These are phyloP conservation scores for Aspergillus ochraceus DNA, from an alignment of 2,329 filamentous ascomycete species.

Conservation along the genomic window DNA sequence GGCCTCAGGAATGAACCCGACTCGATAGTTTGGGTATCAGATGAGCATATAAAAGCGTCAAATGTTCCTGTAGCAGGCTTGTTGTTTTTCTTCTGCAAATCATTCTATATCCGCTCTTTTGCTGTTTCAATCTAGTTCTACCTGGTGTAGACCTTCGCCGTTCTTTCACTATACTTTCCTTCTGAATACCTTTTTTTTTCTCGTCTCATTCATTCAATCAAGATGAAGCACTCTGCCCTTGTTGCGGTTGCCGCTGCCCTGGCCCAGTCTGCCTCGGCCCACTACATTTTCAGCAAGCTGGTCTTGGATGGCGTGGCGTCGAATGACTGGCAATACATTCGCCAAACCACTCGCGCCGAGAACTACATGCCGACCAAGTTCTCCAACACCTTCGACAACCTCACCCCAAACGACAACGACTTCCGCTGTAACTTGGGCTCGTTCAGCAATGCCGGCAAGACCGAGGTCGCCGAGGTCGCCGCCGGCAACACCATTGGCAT, in stretches of 20 bases:
- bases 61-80: too few relatives aligned
- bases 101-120: neutral
- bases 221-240: slow-evolving; percentile 13
- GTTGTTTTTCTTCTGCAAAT: too few relatives aligned
- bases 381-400: slow-evolving; percentile 13
- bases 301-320: slow-evolving; percentile 13
- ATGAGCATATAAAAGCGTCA: too few relatives aligned
- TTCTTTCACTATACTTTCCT: neutral
- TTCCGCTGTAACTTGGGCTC: slow-evolving; percentile 22
- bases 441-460: slow-evolving; percentile 17
- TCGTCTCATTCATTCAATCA: neutral
- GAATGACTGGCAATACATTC: slow-evolving; percentile 19
- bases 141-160: neutral
- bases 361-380: slow-evolving; percentile 20
- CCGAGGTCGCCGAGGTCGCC: slow-evolving; percentile 16
- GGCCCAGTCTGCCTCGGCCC: slow-evolving; percentile 10
- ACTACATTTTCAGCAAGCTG: slow-evolving; percentile 21
- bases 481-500: slow-evolving; percentile 19
- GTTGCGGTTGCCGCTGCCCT: slow-evolving; percentile 7
- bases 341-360: slow-evolving; percentile 13
- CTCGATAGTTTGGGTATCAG: too few relatives aligned
- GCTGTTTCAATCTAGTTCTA: neutral
- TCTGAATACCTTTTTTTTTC: neutral
- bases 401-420: slow-evolving; percentile 17
- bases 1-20: too few relatives aligned